A percentile compares a stretch with the other conserved stretches of the same genome.
Conservation (phyloP, 352 stramenopile genomes). For the Thalassiosira delicatula region DNA sequence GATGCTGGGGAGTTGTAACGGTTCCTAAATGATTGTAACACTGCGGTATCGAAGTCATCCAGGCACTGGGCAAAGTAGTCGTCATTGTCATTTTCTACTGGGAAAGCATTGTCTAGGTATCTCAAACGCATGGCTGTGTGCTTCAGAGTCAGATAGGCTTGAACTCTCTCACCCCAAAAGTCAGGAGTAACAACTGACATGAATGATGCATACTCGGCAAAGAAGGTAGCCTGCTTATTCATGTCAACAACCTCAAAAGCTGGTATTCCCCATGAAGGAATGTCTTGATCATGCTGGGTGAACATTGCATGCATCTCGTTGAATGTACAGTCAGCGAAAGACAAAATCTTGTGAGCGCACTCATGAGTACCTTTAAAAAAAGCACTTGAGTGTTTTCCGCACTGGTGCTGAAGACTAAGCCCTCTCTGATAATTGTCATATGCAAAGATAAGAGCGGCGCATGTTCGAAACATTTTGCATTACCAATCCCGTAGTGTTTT, state of each 20-base stretch:
- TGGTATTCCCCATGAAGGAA: not conserved
- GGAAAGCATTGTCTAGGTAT: not conserved
- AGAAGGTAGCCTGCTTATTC: not conserved
- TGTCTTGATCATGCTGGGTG: slow-evolving; percentile 15
- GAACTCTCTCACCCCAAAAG: not conserved
- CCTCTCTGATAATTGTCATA: slow-evolving; percentile 5
- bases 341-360: not conserved
- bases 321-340: not conserved
- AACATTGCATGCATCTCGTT: not conserved
- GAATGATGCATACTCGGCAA: not conserved
- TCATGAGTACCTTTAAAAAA: too few species aligned
- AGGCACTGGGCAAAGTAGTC: not conserved
- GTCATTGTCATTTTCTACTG: not conserved
- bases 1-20: not conserved
- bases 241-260: not conserved
- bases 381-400: not conserved
- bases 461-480: too few species aligned
- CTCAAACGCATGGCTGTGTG: not conserved
- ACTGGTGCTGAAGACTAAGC: not conserved
- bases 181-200: not conserved
- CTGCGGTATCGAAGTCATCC: not conserved
- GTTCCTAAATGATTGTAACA: not conserved
- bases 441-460: too few species aligned
- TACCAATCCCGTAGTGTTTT: too few species aligned
- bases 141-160: not conserved